Evolutionary conservation across 2,329 filamentous ascomycete species (phyloP).

Genomic region (Neodidymelliopsis sp.): DNA sequence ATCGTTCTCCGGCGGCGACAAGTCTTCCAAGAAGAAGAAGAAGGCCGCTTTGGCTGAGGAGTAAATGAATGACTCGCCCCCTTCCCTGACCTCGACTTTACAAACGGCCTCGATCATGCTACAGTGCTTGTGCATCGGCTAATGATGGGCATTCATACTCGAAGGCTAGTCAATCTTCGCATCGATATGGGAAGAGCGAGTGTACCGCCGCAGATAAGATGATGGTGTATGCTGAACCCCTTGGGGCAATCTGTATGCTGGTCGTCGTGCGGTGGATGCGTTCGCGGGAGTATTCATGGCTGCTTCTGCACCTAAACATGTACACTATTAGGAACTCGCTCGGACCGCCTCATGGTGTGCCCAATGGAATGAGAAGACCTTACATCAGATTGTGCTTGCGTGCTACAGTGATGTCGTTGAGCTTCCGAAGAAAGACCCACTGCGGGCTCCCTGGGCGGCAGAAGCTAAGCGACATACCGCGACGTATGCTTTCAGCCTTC

Average conservation of each 20-base stretch:
- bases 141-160: slow-evolving; percentile 34
- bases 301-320: slow-evolving; percentile 30
- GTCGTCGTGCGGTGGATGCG: slow-evolving; percentile 23
- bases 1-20: slow-evolving; percentile 53
- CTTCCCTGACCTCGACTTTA: slow-evolving; percentile 44
- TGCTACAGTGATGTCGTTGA: slow-evolving; percentile 32
- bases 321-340: slow-evolving; percentile 34
- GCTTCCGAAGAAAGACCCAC: slow-evolving; percentile 13
- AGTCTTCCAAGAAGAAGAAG: slow-evolving; percentile 49
- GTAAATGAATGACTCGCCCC: slow-evolving; percentile 50
- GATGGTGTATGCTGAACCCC: slow-evolving; percentile 22
- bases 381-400: slow-evolving; percentile 11
- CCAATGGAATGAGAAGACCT: slow-evolving; percentile 31
- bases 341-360: slow-evolving; percentile 32
- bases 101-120: slow-evolving; percentile 32
- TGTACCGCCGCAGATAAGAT: slow-evolving; percentile 30
- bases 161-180: slow-evolving; percentile 37
- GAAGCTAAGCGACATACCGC: slow-evolving; percentile 11
- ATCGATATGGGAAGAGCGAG: slow-evolving; percentile 47
- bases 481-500: background rate
- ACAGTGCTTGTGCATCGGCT: slow-evolving; percentile 30
- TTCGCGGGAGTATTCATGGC: slow-evolving; percentile 31
- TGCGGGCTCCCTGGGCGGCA: slow-evolving; percentile 3
- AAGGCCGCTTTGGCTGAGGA: slow-evolving; percentile 43
- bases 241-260: slow-evolving; percentile 22